Conservation (phyloP, 2,329 filamentous ascomycete species). For the Fusarium continuum region DNA sequence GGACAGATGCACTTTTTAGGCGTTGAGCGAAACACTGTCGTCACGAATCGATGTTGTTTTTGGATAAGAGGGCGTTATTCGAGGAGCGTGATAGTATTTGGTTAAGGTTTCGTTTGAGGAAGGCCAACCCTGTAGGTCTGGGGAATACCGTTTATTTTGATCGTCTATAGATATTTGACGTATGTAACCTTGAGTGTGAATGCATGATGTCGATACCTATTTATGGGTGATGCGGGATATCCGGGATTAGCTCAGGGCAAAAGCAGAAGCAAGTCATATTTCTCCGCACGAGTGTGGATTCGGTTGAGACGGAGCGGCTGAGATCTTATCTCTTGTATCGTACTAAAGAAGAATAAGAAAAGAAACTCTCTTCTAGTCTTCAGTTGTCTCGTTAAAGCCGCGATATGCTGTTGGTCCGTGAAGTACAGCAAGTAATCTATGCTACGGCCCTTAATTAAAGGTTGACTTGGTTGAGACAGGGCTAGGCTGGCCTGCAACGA, state of each 20-base stretch:
- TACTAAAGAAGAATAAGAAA: neutral
- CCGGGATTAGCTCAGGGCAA: conserved; percentile 11
- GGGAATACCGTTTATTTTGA: conserved; percentile 6
- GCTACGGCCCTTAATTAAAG: conserved; percentile 27
- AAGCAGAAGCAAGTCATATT: conserved; percentile 3
- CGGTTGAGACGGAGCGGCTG: neutral
- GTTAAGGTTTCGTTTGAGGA: neutral
- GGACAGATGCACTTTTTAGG: neutral
- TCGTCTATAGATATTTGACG: neutral
- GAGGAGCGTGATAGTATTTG: conserved; percentile 1
- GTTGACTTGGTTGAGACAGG: neutral
- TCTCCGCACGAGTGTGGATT: neutral
- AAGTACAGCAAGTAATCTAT: no score
- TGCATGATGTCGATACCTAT: neutral
- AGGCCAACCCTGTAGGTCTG: neutral
- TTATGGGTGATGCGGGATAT: conserved; percentile 3
- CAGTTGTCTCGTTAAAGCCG: conserved; percentile 5
- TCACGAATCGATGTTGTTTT: neutral
- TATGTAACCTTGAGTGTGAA: conserved; percentile 3
- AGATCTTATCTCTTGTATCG: neutral
- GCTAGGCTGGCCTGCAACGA: conserved; percentile 16
- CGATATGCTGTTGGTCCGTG: conserved; percentile 19
- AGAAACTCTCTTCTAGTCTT: neutral
- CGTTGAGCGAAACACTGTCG: neutral
- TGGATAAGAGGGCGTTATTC: conserved; percentile 10